These are phyloP conservation scores for Malus hybrid DNA, from an alignment of 331 rosid species.

Conservation along the genomic window DNA sequence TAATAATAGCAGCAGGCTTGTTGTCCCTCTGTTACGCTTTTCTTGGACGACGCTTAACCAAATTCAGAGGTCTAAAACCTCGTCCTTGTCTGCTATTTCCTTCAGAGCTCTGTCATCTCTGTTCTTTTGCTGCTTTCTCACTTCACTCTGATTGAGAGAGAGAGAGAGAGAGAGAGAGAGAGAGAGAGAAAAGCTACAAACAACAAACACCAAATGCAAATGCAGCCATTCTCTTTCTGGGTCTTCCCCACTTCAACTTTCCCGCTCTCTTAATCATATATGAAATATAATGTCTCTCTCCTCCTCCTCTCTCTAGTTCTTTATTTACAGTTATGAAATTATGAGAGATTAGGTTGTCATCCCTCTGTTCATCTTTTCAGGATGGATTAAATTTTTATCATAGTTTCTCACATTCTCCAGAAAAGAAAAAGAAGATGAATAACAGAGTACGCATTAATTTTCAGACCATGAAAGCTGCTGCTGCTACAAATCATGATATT, in stretches of 20 bases:
- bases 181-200: background rate
- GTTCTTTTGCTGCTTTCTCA: constrained; percentile 28
- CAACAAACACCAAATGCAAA: constrained; percentile 6
- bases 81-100: constrained; percentile 46
- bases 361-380: constrained; percentile 12
- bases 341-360: background rate
- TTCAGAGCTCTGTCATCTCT: constrained; percentile 21
- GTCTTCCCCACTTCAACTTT: constrained; percentile 39
- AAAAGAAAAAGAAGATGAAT: constrained; percentile 44
- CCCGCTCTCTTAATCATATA: constrained; percentile 50
- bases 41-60: constrained; percentile 33
- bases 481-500: constrained; percentile 25
- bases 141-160: constrained; percentile 43
- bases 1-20: background rate
- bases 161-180: background rate
- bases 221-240: constrained; percentile 23
- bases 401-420: constrained; percentile 22
- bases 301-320: constrained; percentile 1
- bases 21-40: background rate
- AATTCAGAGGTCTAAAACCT: constrained; percentile 33
- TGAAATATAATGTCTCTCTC: constrained; percentile 18
- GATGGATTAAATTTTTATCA: constrained; percentile 24
- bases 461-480: constrained; percentile 46
- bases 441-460: constrained; percentile 53
- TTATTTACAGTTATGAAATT: no score